Percentiles rank a stretch among this genome's conserved stretches.
Evolutionary conservation across 352 stramenopile genomes (phyloP).

Genomic region (Globisporangium paddicum): DNA sequence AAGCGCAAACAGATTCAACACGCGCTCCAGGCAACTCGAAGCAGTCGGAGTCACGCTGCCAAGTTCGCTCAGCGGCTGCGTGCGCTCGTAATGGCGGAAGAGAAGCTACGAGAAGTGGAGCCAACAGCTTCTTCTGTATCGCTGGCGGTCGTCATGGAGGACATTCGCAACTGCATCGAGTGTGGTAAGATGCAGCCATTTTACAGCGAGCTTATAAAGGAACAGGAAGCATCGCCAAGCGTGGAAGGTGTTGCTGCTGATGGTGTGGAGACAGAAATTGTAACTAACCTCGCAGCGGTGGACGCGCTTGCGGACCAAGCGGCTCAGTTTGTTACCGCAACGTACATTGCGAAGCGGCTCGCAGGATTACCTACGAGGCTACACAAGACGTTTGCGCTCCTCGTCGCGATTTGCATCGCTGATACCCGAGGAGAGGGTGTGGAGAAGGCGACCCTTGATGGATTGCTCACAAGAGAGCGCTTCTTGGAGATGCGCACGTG

Average conservation of each 20-base stretch:
- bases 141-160: constrained; percentile 13
- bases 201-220: not conserved
- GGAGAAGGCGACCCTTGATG: not conserved
- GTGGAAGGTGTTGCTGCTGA: not conserved
- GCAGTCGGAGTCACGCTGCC: constrained; percentile 6
- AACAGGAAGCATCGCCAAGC: not conserved
- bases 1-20: constrained; percentile 16
- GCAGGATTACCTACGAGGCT: constrained; percentile 21
- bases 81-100: constrained; percentile 22
- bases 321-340: constrained; percentile 10
- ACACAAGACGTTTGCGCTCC: constrained; percentile 24
- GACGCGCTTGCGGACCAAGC: not conserved
- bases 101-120: constrained; percentile 14
- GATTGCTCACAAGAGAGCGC: constrained; percentile 4
- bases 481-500: not conserved
- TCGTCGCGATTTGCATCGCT: constrained; percentile 11
- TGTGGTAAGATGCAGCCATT: not conserved
- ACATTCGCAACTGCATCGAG: constrained; percentile 5
- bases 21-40: constrained; percentile 9
- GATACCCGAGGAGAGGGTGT: not conserved
- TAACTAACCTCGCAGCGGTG: not conserved
- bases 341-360: constrained; percentile 23
- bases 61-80: constrained; percentile 19
- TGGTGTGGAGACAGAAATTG: not conserved
- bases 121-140: constrained; percentile 9